Evolutionary conservation across 2,329 filamentous ascomycete genomes (phyloP), one percentile per base, ranked within the genome.

Genomic region (Chaetomiaceae sp.): DNA sequence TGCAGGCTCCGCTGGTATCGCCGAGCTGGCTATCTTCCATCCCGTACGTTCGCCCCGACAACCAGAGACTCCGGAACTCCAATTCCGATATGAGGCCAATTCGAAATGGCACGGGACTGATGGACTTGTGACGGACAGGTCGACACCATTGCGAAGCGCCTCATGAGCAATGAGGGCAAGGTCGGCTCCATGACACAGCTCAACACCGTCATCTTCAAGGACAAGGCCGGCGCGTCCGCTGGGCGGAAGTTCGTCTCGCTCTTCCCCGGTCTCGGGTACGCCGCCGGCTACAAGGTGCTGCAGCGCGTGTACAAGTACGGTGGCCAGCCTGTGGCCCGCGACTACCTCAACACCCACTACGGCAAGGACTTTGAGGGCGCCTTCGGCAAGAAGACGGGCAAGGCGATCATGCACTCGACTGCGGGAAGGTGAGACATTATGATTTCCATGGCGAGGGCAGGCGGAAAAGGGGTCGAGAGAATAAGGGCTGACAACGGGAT

Each of bases 281-380:
- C 93, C 51, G 93, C 93, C 50, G 91, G 91, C 55, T 99, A 99
- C 79, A 99, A 99, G 81, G 85, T 97, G 56, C 82, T 96, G 50
- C 93, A 99, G 80, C 81, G 93, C 70, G 83, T 99, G 68, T 99
- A 99, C 81, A 99, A 99, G 76, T 99, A 96, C 66, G 93, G 93
- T 60, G 93, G 93, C 44, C 93, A 99, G 76, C 93, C 93, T 39
- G 88, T 96, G 63, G 91, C 89, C 34, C 86, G 92, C 48, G 93
- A 99, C 73, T 96, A 86, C 72, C 81, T 99, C 46, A 79, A 81
- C 46, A 72, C 79, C 66, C 79, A 97, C 77, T 85, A 95, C 67
- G 86, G 88, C 60, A 78, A 81, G 62, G 78, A 85, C 60, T 99
- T 99, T 68, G 92, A 97, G 70, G 74, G 77, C 60, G 82, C 89